Evolutionary conservation across 2,329 filamentous ascomycete genomes (phyloP).

Genomic region (Penicillium oxalicum): DNA sequence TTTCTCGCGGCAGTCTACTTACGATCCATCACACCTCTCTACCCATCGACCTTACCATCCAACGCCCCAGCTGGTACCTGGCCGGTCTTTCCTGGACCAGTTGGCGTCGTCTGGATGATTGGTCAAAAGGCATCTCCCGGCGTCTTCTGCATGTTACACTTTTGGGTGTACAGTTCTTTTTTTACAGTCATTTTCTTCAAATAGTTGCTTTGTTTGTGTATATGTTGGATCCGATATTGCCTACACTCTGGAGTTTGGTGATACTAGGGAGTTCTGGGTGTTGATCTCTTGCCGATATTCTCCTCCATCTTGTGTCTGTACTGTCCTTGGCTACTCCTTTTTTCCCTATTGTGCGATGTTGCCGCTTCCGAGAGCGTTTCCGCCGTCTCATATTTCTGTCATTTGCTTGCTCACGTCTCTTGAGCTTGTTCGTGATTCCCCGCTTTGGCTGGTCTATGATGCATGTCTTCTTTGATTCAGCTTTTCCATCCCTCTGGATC

Average conservation of each 20-base stretch:
- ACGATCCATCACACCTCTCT: background rate
- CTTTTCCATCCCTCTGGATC: background rate
- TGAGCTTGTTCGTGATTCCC: slow-evolving; percentile 17
- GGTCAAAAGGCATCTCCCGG: slow-evolving; percentile 23
- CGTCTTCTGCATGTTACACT: slow-evolving; percentile 20
- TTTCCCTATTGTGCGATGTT: background rate
- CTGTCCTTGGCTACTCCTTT: too few species aligned
- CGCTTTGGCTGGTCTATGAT: slow-evolving; percentile 14
- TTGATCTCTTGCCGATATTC: slow-evolving; percentile 1
- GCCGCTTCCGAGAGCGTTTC: slow-evolving; percentile 5
- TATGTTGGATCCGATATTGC: slow-evolving; percentile 8
- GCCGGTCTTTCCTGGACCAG: too few species aligned
- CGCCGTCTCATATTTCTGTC: slow-evolving; percentile 2
- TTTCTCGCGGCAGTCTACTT: too few species aligned
- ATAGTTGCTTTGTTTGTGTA: slow-evolving; percentile 10
- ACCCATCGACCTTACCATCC: background rate
- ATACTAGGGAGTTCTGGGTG: slow-evolving; percentile 6
- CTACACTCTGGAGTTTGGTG: slow-evolving; percentile 9
- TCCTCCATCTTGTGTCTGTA: background rate
- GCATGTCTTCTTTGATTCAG: slow-evolving; percentile 3
- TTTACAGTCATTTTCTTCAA: slow-evolving; percentile 7
- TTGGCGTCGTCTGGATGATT: too few species aligned
- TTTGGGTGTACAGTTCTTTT: slow-evolving; percentile 7
- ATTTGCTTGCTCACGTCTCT: slow-evolving; percentile 11
- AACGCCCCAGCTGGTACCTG: too few species aligned